These are phyloP conservation scores for Avena eriantha DNA, from an alignment of 176 grass and related monocot species.

Conservation along the genomic window DNA sequence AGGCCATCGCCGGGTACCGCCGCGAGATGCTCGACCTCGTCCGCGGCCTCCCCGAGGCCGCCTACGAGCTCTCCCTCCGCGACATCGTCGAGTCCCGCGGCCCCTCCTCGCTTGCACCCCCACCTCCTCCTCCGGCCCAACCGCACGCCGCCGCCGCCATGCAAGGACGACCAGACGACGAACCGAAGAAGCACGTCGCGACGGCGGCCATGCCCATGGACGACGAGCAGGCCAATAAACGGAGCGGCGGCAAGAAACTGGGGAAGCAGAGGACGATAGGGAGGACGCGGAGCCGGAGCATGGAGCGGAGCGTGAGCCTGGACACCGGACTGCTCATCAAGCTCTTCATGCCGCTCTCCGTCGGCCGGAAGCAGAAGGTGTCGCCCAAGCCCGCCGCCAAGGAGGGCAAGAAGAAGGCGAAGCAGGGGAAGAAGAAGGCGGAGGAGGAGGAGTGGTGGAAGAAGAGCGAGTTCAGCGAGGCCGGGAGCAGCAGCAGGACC, in stretches of 20 bases:
- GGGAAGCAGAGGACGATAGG: constrained; percentile 42
- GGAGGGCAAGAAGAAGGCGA: background rate
- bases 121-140: background rate
- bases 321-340: constrained; percentile 75
- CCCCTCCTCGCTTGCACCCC: background rate
- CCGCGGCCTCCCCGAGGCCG: constrained; percentile 63
- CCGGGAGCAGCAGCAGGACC: constrained; percentile 58
- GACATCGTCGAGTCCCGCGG: constrained; percentile 74
- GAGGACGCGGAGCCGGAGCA: constrained; percentile 48
- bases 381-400: constrained; percentile 52
- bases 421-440: background rate
- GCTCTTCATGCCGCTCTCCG: constrained; percentile 66
- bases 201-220: background rate
- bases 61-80: constrained; percentile 82
- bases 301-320: constrained; percentile 60
- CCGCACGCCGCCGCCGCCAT: background rate
- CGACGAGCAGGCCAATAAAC: constrained; percentile 32
- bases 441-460: constrained; percentile 71
- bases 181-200: background rate
- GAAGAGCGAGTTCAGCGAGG: constrained; percentile 64
- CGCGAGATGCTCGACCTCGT: constrained; percentile 88
- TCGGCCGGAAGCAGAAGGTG: constrained; percentile 65
- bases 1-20: constrained; percentile 70
- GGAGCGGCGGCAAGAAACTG: constrained; percentile 11
- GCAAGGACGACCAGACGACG: too few relatives aligned